phyloP scores from a whole-genome alignment of 2,329 filamentous ascomycete genomes.

The Zalaria obscura region DNA sequence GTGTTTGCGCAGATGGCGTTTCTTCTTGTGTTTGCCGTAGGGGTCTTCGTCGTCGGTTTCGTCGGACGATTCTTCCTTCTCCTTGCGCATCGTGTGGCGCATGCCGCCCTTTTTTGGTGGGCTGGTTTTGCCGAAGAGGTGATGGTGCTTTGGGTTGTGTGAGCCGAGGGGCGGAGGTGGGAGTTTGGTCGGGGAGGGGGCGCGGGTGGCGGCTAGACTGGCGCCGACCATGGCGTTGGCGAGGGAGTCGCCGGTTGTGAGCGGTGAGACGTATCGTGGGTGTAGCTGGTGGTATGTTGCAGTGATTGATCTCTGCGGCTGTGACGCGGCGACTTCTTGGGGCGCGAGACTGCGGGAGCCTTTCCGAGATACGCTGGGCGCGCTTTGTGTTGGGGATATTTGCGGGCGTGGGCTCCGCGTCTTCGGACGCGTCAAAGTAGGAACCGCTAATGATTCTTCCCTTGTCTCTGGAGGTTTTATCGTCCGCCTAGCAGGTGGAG shows the following conservation, averaged over 20 bases:
- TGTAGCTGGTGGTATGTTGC: conserved; percentile 19
- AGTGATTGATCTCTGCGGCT: conserved; percentile 10
- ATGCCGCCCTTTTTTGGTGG: conserved; percentile 39
- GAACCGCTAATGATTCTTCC: no score
- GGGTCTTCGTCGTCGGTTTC: conserved; percentile 32
- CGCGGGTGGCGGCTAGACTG: conserved; percentile 47
- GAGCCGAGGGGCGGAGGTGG: conserved; percentile 19
- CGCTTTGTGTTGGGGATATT: no score
- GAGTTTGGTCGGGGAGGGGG: conserved; percentile 25
- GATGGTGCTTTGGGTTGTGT: conserved; percentile 11
- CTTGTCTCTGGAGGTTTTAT: no score
- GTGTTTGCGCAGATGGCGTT: conserved; percentile 46
- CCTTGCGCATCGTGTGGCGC: conserved; percentile 51
- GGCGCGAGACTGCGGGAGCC: no score
- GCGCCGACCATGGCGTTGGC: conserved; percentile 64
- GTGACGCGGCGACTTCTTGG: no score
- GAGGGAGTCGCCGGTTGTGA: conserved; percentile 48
- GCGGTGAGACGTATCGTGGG: conserved; percentile 24
- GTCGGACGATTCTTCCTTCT: conserved; percentile 13
- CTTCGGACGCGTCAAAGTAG: no score
- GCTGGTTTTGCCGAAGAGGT: conserved; percentile 10
- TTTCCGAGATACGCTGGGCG: no score
- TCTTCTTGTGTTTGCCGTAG: conserved; percentile 37
- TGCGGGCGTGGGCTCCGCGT: no score
- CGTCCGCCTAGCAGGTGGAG: no score